phyloP scores from a whole-genome alignment of 2,329 filamentous ascomycete genomes.

The Pseudopyricularia javanii region DNA sequence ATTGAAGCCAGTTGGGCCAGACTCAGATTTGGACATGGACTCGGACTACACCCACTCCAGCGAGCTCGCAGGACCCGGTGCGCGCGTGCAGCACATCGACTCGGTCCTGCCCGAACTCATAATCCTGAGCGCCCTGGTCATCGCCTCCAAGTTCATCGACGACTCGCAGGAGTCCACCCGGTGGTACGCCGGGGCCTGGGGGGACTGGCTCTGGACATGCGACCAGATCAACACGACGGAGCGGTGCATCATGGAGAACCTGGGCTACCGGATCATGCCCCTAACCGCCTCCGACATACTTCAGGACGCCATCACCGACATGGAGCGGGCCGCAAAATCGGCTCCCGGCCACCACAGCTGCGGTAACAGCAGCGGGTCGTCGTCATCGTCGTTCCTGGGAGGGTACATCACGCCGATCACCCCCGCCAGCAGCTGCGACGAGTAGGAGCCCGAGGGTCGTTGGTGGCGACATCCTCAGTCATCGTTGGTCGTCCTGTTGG shows the following conservation, averaged over 20 bases:
- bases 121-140: conserved; percentile 47
- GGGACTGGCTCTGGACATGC: conserved; percentile 41
- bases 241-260: conserved; percentile 49
- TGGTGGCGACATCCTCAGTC: not conserved
- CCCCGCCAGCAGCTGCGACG: not conserved
- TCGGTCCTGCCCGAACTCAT: conserved; percentile 50
- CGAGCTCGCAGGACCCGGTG: conserved; percentile 10
- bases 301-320: conserved; percentile 47
- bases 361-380: conserved; percentile 1
- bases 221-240: conserved; percentile 54
- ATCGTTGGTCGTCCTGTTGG: not conserved
- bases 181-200: conserved; percentile 43
- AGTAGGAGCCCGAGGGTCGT: not conserved
- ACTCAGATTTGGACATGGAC: conserved; percentile 14
- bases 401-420: not conserved
- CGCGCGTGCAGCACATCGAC: conserved; percentile 36
- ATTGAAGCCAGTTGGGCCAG: conserved; percentile 16
- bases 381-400: not conserved
- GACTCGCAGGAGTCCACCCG: conserved; percentile 41
- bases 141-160: conserved; percentile 54
- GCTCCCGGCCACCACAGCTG: conserved; percentile 3
- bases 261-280: conserved; percentile 50
- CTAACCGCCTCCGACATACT: conserved; percentile 44
- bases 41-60: conserved; percentile 14
- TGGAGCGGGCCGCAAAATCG: conserved; percentile 40